phyloP scores from a whole-genome alignment of 2,329 filamentous ascomycete species.

The Spiromastix sp. region DNA sequence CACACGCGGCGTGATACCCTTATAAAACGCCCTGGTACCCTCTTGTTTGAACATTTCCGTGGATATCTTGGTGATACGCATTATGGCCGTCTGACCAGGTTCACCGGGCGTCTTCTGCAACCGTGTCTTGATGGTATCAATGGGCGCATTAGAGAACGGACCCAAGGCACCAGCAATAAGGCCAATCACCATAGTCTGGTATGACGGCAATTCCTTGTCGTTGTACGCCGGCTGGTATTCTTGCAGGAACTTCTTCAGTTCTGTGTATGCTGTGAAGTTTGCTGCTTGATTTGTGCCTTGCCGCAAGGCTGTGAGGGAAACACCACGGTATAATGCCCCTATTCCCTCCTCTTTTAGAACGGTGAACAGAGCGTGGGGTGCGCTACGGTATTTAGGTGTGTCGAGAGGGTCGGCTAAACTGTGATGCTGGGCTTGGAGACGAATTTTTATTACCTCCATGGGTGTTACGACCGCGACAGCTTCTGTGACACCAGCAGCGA shows the following conservation, averaged over 20 bases:
- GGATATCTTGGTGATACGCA: conserved; percentile 68
- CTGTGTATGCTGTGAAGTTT: conserved; percentile 96
- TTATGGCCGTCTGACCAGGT: conserved; percentile 68
- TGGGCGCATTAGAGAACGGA: conserved; percentile 90
- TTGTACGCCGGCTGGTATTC: conserved; percentile 59
- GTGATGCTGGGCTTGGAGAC: conserved; percentile 95
- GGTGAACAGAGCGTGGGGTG: conserved; percentile 71
- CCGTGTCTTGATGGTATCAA: conserved; percentile 97
- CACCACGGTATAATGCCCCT: conserved; percentile 82
- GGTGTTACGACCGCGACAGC: conserved; percentile 93
- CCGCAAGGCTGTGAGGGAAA: conserved; percentile 81
- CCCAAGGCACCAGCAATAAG: conserved; percentile 90
- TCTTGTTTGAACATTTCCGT: conserved; percentile 88
- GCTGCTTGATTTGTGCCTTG: conserved; percentile 97
- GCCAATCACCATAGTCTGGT: conserved; percentile 84
- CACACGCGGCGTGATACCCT: conserved; percentile 93
- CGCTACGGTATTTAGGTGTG: conserved; percentile 93
- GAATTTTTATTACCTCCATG: conserved; percentile 99
- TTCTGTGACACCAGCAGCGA: conserved; percentile 89
- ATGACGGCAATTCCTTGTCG: conserved; percentile 61
- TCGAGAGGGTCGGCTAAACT: conserved; percentile 95
- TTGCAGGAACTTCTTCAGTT: conserved; percentile 75
- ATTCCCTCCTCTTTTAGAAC: conserved; percentile 85
- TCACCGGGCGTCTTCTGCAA: conserved; percentile 82
- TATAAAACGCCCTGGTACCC: conserved; percentile 91